These are phyloP conservation scores for Saccharomyces hybrid DNA, from an alignment of 1,139 yeast genomes.

Conservation along the genomic window DNA sequence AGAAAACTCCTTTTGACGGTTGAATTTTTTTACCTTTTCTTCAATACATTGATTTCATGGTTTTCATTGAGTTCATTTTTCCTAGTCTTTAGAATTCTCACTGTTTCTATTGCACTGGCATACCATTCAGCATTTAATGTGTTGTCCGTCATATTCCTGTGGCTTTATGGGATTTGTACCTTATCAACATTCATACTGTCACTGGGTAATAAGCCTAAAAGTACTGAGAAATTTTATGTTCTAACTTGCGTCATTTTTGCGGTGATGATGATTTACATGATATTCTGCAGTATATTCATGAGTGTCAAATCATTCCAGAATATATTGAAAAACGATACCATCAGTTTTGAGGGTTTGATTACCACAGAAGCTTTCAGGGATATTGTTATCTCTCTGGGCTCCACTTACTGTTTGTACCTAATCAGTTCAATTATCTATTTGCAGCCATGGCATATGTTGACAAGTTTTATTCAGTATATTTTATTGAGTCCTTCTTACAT, in stretches of 20 bases:
- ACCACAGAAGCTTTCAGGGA: conserved; percentile 64
- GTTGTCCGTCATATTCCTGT: conserved; percentile 71
- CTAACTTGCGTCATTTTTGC: conserved; percentile 88
- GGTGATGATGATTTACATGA: conserved; percentile 81
- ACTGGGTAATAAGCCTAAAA: conserved; percentile 91
- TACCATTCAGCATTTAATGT: conserved; percentile 62
- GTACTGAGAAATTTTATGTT: conserved; percentile 75
- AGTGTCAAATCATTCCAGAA: conserved; percentile 62
- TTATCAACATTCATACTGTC: conserved; percentile 86
- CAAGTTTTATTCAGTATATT: conserved; percentile 79
- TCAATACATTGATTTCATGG: conserved; percentile 67
- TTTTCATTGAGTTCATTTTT: conserved; percentile 75
- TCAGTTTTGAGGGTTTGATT: conserved; percentile 36
- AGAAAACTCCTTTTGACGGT: conserved; percentile 67
- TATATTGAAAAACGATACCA: conserved; percentile 22
- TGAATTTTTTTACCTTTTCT: conserved; percentile 69
- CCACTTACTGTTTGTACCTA: conserved; percentile 77
- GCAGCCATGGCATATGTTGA: conserved; percentile 93
- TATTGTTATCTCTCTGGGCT: conserved; percentile 72
- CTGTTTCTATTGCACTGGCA: conserved; percentile 55
- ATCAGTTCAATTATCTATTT: conserved; percentile 70
- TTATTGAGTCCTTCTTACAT: conserved; percentile 84
- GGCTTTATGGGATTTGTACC: conserved; percentile 85
- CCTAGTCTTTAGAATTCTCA: conserved; percentile 70
- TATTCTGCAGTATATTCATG: conserved; percentile 79